Percentiles rank a stretch among this genome's conserved stretches.
Conservation (phyloP, 75 land plant genomes). For the Gnetum montanum region DNA sequence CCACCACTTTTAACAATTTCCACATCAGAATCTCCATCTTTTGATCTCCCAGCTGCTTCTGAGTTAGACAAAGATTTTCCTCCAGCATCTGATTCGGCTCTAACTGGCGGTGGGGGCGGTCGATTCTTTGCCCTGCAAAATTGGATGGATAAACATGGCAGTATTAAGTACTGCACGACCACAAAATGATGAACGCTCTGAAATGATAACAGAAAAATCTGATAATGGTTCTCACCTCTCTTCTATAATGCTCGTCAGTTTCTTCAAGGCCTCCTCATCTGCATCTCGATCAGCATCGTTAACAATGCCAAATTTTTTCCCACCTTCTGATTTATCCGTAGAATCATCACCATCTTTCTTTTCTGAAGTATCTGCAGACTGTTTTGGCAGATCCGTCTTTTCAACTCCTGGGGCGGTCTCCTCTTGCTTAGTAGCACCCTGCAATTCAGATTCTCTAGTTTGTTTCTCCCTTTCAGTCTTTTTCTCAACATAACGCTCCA, state of each 20-base stretch:
- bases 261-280: conserved; percentile 59
- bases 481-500: conserved; percentile 78
- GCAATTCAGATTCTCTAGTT: conserved; percentile 35
- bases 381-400: conserved; percentile 23
- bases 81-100: conserved; percentile 22
- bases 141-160: not conserved
- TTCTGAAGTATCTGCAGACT: conserved; percentile 11
- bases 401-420: conserved; percentile 49
- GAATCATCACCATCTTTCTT: conserved; percentile 22
- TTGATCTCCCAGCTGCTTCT: conserved; percentile 41
- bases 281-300: conserved; percentile 75
- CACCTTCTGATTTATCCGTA: conserved; percentile 30
- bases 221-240: conserved; percentile 41
- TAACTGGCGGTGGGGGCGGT: conserved; percentile 71
- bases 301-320: conserved; percentile 70
- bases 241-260: conserved; percentile 63
- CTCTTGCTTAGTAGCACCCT: conserved; percentile 27
- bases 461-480: conserved; percentile 68
- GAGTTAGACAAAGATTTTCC: conserved; percentile 30
- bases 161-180: not conserved
- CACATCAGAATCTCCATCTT: conserved; percentile 58
- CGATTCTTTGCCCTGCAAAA: conserved; percentile 30
- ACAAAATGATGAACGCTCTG: not conserved
- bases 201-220: not conserved
- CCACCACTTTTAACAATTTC: conserved; percentile 64